Evolutionary conservation across 495 filamentous ascomycete species (phyloP), one percentile per base, ranked within the genome.

Genomic region (Penicillium lividum): DNA sequence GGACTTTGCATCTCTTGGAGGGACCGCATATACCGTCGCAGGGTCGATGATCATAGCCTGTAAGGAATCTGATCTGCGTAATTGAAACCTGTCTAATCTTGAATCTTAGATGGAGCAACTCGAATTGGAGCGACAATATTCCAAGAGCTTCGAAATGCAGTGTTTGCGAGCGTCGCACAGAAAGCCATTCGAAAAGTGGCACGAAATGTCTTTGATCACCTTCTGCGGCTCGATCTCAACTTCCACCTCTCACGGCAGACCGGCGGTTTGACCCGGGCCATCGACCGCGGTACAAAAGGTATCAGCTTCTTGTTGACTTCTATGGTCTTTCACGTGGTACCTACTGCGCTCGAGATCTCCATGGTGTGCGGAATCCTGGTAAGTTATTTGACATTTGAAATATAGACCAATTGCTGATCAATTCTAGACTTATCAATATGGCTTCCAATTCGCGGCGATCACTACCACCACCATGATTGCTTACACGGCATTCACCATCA

Each of bases 311-410:
- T 98, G 56, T 80, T 98, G 54, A 96, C 91, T 8, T 97, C 93
- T 40, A 98, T 98, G 94, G 92, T 98, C 36, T 98, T 98, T 67
- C 95, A 98, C 67, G 89, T 98, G 43, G 81, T 98, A 15, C 94
- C 94, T 0, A 98, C 94, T 0, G 91, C 92, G 0, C 71, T 98
- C 51, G 94, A 98, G 71, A 97, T 98, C 51, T 84, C 85, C 45
- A 89, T 98, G 77, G 94, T 98, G 2, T 98, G 94, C 68, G 92
- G 95, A 54, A 97, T 91, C 52, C 67, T 91, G 68, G 86, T 88
- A 79, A 53, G n/a, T 16, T 4, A 15, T 45, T 51, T 30, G 5
- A 38, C 11, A 10, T n/a, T 13, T 22, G 9, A 61, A 34, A 33
- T 48, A 16, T n/a, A 31, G 28, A 49, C 8, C 13, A 11, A n/a